Evolutionary conservation across 805 yeast species (phyloP).

Genomic region (Kazachstania viticola): DNA sequence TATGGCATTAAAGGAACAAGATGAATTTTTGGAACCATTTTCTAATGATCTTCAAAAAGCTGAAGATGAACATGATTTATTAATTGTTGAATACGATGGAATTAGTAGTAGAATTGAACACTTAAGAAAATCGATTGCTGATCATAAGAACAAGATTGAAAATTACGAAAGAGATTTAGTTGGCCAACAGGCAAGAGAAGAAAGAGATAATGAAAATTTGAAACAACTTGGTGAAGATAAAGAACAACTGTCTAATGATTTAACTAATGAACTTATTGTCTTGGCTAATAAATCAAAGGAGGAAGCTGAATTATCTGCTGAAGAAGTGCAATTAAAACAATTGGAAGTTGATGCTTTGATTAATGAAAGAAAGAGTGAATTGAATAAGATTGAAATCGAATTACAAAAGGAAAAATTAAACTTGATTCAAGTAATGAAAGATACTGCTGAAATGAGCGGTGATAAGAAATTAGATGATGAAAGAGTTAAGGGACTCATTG

Average conservation of each 20-base stretch:
- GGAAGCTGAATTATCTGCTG: conserved; percentile 24
- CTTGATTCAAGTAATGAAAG: conserved; percentile 25
- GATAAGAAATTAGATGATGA: conserved; percentile 22
- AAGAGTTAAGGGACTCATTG: conserved; percentile 23
- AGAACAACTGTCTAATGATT: conserved; percentile 15
- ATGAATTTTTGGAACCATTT: conserved; percentile 31
- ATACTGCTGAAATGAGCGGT: conserved; percentile 30
- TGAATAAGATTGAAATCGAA: conserved; percentile 26
- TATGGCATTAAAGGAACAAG: conserved; percentile 23
- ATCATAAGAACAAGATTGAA: conserved; percentile 27
- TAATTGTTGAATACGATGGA: conserved; percentile 28
- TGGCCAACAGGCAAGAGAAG: conserved; percentile 18
- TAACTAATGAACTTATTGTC: conserved; percentile 15
- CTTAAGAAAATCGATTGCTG: conserved; percentile 26
- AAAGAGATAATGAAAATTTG: conserved; percentile 24
- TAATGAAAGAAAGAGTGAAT: conserved; percentile 28
- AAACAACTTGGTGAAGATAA: conserved; percentile 25
- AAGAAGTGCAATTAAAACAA: conserved; percentile 28
- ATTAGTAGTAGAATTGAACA: conserved; percentile 33
- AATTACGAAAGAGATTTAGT: conserved; percentile 26
- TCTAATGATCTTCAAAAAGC: conserved; percentile 32
- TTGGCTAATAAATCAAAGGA: conserved; percentile 28
- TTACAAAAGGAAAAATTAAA: conserved; percentile 27
- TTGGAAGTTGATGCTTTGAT: conserved; percentile 29
- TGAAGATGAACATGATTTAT: conserved; percentile 24